Evolutionary conservation across 2,329 filamentous ascomycete genomes (phyloP).

Genomic region (Trichoderma afroharzianum): DNA sequence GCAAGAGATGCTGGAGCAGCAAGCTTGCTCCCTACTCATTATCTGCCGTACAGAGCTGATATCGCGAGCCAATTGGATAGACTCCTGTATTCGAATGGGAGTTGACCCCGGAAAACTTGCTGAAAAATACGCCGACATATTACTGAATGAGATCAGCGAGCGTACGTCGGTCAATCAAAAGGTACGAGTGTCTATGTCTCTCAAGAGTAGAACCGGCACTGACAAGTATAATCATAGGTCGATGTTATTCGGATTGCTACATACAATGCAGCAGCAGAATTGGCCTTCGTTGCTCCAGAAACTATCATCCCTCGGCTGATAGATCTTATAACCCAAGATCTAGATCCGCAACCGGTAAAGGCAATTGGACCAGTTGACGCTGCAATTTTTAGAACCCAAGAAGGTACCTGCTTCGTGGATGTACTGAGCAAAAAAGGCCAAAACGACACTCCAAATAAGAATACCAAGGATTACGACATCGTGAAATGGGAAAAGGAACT

Average conservation of each 20-base stretch:
- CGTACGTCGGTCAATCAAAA: conserved; percentile 49
- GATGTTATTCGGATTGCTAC: conserved; percentile 61
- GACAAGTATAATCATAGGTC: conserved; percentile 25
- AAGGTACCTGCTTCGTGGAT: conserved; percentile 85
- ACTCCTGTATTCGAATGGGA: conserved; percentile 73
- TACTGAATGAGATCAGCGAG: conserved; percentile 64
- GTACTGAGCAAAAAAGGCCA: conserved; percentile 80
- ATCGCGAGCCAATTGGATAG: conserved; percentile 81
- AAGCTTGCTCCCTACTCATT: conserved; percentile 74
- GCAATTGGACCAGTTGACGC: conserved; percentile 82
- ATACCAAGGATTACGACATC: conserved; percentile 90
- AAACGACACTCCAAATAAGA: conserved; percentile 72
- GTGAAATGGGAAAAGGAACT: conserved; percentile 97
- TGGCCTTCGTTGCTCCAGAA: conserved; percentile 90
- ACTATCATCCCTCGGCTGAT: conserved; percentile 73
- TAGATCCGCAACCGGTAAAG: conserved; percentile 66
- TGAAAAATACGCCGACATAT: conserved; percentile 55
- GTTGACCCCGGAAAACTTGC: conserved; percentile 81
- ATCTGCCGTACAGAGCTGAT: conserved; percentile 76
- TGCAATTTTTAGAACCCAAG: conserved; percentile 86
- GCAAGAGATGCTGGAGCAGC: conserved; percentile 54
- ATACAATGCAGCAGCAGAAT: conserved; percentile 79
- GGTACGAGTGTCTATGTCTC: conserved; percentile 36
- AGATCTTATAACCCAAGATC: conserved; percentile 67
- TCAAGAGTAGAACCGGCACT: neutral